A percentile compares a stretch with the other conserved stretches of the same genome.
Evolutionary conservation across 2,329 filamentous ascomycete genomes (phyloP).

Genomic region (Phialemoniopsis sp.): DNA sequence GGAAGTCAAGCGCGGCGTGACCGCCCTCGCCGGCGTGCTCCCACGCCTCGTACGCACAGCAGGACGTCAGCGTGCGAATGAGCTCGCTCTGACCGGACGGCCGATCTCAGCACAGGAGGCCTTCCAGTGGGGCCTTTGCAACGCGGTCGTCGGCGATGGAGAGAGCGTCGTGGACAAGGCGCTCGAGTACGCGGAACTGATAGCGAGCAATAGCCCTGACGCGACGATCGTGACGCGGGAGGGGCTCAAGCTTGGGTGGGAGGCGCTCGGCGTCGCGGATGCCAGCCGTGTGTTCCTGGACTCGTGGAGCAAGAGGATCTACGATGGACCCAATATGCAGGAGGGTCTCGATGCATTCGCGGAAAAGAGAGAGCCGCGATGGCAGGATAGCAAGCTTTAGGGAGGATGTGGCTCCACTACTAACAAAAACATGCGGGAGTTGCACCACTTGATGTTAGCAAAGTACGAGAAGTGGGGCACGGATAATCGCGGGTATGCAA

Average conservation of each 20-base stretch:
- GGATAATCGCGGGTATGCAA: no score
- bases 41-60: constrained; percentile 62
- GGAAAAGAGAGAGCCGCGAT: constrained; percentile 17
- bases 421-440: no score
- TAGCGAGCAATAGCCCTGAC: constrained; percentile 69
- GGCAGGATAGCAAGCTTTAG: constrained; percentile 17
- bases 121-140: constrained; percentile 63
- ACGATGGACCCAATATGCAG: constrained; percentile 15
- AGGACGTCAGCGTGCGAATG: constrained; percentile 65
- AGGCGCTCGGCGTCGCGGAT: constrained; percentile 31
- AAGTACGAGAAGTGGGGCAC: no score
- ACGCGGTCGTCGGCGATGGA: constrained; percentile 48
- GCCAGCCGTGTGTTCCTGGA: constrained; percentile 6
- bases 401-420: no score
- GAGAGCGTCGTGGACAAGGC: constrained; percentile 57
- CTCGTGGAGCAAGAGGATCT: no score
- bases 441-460: no score
- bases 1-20: constrained; percentile 67
- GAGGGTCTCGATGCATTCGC: constrained; percentile 20
- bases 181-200: constrained; percentile 53
- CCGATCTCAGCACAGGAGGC: constrained; percentile 56
- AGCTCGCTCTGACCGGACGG: constrained; percentile 67
- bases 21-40: constrained; percentile 66
- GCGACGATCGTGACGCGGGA: constrained; percentile 67
- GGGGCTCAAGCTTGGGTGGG: constrained; percentile 72